Conservation (phyloP, 108 stramenopile genomes). For the Fistulifera solaris region DNA sequence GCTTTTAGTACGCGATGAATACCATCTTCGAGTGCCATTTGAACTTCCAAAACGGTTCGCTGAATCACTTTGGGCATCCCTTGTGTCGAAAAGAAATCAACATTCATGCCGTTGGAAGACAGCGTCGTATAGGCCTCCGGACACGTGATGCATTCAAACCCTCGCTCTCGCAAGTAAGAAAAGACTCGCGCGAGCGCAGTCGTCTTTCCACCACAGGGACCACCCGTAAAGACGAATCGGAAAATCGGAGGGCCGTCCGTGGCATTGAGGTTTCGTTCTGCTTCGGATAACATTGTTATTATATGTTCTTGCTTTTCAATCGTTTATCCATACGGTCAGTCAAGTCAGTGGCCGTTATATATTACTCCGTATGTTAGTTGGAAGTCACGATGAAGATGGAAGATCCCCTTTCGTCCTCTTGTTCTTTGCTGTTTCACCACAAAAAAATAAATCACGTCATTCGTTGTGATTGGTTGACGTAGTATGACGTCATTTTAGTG, state of each 20-base stretch:
- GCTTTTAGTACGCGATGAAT: conserved; percentile 68
- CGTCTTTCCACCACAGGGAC: conserved; percentile 97
- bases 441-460: too few species aligned
- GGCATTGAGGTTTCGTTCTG: conserved; percentile 5
- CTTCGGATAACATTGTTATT: not conserved
- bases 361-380: too few species aligned
- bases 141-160: conserved; percentile 85
- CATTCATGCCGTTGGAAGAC: conserved; percentile 74
- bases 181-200: conserved; percentile 74
- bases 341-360: too few species aligned
- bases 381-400: too few species aligned
- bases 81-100: conserved; percentile 60
- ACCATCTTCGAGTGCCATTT: conserved; percentile 77
- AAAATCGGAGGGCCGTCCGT: conserved; percentile 26
- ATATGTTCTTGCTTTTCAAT: too few species aligned
- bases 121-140: conserved; percentile 88
- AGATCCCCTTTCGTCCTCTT: too few species aligned
- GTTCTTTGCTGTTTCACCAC: too few species aligned
- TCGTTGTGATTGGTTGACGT: too few species aligned
- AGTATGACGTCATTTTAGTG: too few species aligned
- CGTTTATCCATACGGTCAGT: too few species aligned
- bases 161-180: conserved; percentile 60
- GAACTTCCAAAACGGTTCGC: conserved; percentile 76
- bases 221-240: conserved; percentile 83
- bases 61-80: conserved; percentile 77